Evolutionary conservation across 768 basidiomycete genomes (phyloP).

Genomic region (Tylopilus balloui): DNA sequence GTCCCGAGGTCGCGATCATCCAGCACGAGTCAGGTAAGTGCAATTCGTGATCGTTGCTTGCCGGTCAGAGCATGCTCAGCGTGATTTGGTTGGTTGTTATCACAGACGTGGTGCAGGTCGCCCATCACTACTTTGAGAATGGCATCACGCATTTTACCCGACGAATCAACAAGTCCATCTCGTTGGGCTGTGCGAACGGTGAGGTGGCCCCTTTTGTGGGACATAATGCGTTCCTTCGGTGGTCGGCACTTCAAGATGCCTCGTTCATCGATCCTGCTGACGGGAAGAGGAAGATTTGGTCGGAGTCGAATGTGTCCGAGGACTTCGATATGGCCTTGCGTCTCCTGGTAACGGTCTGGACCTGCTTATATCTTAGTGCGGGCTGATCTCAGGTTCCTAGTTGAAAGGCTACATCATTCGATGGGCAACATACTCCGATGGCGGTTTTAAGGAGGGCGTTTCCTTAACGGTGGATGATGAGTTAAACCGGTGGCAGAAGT

Average conservation of each 20-base stretch:
- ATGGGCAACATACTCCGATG: constrained; percentile 83
- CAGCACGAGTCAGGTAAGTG: constrained; percentile 86
- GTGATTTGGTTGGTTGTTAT: not conserved
- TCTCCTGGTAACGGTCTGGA: constrained; percentile 39
- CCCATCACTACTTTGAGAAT: constrained; percentile 87
- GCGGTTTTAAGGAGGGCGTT: constrained; percentile 93
- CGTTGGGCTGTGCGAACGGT: constrained; percentile 73
- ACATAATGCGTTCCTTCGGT: constrained; percentile 86
- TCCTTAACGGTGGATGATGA: constrained; percentile 89
- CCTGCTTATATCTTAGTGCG: not conserved
- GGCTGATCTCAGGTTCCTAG: constrained; percentile 2
- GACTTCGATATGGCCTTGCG: constrained; percentile 66
- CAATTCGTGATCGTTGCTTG: constrained; percentile 19
- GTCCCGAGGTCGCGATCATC: constrained; percentile 66
- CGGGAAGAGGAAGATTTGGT: constrained; percentile 70
- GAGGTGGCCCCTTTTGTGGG: constrained; percentile 78
- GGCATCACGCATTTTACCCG: constrained; percentile 87
- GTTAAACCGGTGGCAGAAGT: constrained; percentile 93
- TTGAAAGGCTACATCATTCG: constrained; percentile 30
- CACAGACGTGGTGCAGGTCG: constrained; percentile 85
- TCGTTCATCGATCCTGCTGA: constrained; percentile 54
- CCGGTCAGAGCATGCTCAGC: not conserved
- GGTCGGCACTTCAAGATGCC: constrained; percentile 86
- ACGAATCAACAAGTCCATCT: constrained; percentile 81
- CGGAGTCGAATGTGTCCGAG: constrained; percentile 62